Evolutionary conservation across 129 eudicot genomes (phyloP).

Genomic region (Cynara cardunculus): DNA sequence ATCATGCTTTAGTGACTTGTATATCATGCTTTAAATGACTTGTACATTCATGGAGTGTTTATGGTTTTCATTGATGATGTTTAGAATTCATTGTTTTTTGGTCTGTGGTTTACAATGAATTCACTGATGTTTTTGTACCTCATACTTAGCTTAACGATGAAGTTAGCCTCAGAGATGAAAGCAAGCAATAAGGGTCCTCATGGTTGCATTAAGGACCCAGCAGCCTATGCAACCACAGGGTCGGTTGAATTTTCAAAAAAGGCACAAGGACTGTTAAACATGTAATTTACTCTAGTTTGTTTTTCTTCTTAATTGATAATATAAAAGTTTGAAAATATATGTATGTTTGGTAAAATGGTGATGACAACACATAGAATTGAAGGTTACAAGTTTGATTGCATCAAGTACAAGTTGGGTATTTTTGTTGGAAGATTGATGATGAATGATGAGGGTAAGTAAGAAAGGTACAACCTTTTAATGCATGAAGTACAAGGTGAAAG

Average conservation of each 20-base stretch:
- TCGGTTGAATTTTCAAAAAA: no score
- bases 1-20: background rate
- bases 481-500: conserved; percentile 18
- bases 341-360: background rate
- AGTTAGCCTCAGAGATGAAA: background rate
- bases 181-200: background rate
- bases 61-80: background rate
- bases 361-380: background rate
- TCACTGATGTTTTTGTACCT: background rate
- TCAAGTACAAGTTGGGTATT: background rate
- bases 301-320: no score
- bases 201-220: no score
- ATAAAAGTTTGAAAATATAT: no score
- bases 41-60: background rate
- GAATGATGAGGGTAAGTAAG: background rate
- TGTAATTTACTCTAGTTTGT: no score
- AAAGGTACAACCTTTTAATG: conserved; percentile 9
- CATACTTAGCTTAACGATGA: background rate
- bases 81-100: background rate
- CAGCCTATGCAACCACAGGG: no score
- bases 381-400: conserved; percentile 11
- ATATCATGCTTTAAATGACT: background rate
- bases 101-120: background rate
- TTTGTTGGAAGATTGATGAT: background rate
- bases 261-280: no score